Percentiles rank a stretch among this genome's conserved stretches.
Conservation (phyloP, 2,329 filamentous ascomycete species). For the Aspergillus felis region DNA sequence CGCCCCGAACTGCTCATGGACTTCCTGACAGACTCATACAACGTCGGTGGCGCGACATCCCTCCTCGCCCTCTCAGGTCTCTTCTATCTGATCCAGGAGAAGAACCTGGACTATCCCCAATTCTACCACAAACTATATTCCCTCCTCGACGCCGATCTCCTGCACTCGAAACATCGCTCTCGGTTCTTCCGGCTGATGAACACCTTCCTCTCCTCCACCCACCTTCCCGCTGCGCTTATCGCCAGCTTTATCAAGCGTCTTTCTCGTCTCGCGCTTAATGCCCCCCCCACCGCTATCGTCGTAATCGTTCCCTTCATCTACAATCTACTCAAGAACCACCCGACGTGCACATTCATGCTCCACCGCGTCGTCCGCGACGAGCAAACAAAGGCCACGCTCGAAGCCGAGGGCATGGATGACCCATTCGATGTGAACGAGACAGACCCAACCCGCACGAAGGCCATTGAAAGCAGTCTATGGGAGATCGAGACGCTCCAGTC, state of each 20-base stretch:
- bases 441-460: constrained; percentile 79
- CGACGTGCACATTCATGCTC: constrained; percentile 91
- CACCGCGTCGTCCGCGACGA: constrained; percentile 67
- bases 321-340: constrained; percentile 87
- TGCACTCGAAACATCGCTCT: constrained; percentile 92
- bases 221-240: constrained; percentile 84
- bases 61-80: constrained; percentile 86
- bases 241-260: constrained; percentile 97
- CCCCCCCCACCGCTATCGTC: constrained; percentile 84
- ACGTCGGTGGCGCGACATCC: constrained; percentile 79
- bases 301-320: constrained; percentile 90
- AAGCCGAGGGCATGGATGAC: constrained; percentile 64
- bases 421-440: constrained; percentile 71
- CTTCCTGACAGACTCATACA: constrained; percentile 92
- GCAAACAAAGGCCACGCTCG: constrained; percentile 56
- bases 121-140: constrained; percentile 96
- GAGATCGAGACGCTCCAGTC: constrained; percentile 86
- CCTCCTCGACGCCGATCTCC: constrained; percentile 74
- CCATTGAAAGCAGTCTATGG: constrained; percentile 92
- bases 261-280: constrained; percentile 75
- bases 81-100: constrained; percentile 89
- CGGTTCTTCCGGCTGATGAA: constrained; percentile 90
- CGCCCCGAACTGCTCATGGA: constrained; percentile 89
- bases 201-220: constrained; percentile 83
- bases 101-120: constrained; percentile 91